Evolutionary conservation across 257 asterid species (phyloP), one percentile per base, ranked within the genome.

Genomic region (Verbascum thapsus): DNA sequence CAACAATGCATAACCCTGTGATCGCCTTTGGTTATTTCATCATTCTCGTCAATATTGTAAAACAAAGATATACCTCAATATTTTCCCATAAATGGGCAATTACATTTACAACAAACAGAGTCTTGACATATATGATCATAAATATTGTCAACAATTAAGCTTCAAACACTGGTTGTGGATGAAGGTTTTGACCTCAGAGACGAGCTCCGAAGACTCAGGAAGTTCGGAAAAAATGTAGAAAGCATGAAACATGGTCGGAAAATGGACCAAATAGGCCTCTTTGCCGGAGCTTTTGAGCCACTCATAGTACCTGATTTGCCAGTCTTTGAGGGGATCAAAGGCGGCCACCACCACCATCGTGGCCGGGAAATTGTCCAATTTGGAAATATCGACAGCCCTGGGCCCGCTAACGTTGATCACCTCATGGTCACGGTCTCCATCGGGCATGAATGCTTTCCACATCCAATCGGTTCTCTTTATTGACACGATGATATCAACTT

Each of bases 351-450:
- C 86, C 68, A 89, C 87, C 77, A 86, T 38, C 1, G 83, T 78
- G 1, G 95, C 72, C 44, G 96, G 96, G 19, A 89, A 84, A 5
- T 5, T 1, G 2, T 82, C 75, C 59, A 84, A 17, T 16, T 51
- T 53, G 6, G 94, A 79, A 43, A 89, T 79, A 58, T 86, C 88
- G 0, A 38, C 78, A 0, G 96, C 96, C 44, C 64, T 84, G 0
- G 92, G 92, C 2, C 95, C 95, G 74, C 85, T 75, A 0, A 88
- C 95, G 7, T 88, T 88, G 78, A 86, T 77, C 12, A 17, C 85
- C 73, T 75, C 74, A 23, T 88, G 92, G 71, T 86, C 88, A 2
- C 88, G 76, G 61, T 86, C 69, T 10, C 73, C 82, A 0, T 62
- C 51, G 23, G 85, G 79, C 68, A 86, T 18, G 38, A 84, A 71